phyloP scores from a whole-genome alignment of 306 rosid species.

The cucumber (Cucumis sativus) region DNA sequence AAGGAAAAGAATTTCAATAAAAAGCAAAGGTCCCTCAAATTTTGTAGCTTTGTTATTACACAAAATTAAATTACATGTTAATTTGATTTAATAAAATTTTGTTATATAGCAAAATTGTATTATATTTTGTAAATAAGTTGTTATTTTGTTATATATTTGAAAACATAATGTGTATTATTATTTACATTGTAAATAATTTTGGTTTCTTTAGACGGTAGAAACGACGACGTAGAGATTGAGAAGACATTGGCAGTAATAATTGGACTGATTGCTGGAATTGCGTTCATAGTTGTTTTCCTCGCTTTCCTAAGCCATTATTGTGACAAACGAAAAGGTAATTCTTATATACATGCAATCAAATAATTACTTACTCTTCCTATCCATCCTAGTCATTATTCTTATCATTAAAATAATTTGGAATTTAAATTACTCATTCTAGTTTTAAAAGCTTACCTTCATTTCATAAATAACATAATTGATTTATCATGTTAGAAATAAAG shows the following conservation, averaged over 20 bases:
- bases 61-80: no score
- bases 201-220: neutral
- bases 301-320: conserved; percentile 12
- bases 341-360: neutral
- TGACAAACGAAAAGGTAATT: conserved; percentile 8
- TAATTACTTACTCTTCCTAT: no score
- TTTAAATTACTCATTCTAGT: no score
- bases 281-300: conserved; percentile 5
- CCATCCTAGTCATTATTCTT: neutral
- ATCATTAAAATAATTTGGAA: no score
- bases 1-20: neutral
- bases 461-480: no score
- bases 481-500: no score
- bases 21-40: neutral
- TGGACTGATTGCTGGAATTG: conserved; percentile 11
- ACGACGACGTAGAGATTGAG: conserved; percentile 35
- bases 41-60: neutral
- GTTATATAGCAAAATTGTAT: neutral
- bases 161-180: no score
- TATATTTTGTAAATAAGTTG: no score
- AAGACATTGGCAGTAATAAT: conserved; percentile 9
- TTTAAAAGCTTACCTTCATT: no score
- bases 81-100: no score
- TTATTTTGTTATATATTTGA: no score
- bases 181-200: no score